Conservation (phyloP, 2,329 filamentous ascomycete genomes). For the Penicillium vulpinum region DNA sequence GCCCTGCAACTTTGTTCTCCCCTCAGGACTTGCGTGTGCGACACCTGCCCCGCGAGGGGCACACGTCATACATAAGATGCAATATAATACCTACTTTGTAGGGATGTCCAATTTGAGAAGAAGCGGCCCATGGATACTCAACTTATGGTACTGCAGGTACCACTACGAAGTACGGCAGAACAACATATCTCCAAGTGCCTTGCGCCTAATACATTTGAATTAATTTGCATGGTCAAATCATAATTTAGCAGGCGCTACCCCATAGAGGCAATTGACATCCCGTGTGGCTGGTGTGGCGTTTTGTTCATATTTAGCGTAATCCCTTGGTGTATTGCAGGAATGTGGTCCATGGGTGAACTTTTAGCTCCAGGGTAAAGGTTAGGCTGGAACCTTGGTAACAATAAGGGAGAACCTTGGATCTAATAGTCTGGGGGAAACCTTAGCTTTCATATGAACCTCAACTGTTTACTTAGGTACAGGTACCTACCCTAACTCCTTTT, state of each 20-base stretch:
- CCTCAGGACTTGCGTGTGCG: not conserved
- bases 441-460: not conserved
- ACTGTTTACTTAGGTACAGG: not conserved
- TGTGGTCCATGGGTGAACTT: conserved; percentile 1
- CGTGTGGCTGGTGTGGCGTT: conserved; percentile 10
- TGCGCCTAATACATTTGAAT: not conserved
- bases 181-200: too few species aligned
- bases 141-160: not conserved
- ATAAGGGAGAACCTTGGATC: not conserved
- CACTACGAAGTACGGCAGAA: too few species aligned
- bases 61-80: conserved; percentile 1
- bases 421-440: not conserved
- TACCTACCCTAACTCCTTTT: not conserved
- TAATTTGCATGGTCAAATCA: conserved; percentile 1
- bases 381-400: conserved; percentile 1
- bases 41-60: conserved; percentile 3
- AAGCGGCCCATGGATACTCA: not conserved
- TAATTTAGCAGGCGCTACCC: not conserved
- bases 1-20: not conserved
- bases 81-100: too few species aligned
- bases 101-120: not conserved
- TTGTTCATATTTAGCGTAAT: not conserved
- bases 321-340: not conserved
- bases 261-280: not conserved
- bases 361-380: not conserved